Conservation (phyloP, 257 asterid species). For the Cinchona pubescens region DNA sequence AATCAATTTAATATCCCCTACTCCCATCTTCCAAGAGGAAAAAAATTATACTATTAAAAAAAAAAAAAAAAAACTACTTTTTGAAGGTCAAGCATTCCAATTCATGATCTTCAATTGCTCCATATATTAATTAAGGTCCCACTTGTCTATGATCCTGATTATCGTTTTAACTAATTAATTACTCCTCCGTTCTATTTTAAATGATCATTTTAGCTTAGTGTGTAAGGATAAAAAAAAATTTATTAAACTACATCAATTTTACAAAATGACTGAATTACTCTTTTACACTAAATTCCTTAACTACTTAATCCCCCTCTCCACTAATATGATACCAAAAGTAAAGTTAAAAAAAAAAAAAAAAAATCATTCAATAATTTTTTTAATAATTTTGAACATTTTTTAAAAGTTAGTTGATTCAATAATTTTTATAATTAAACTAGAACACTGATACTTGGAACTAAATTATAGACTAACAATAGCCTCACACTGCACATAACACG, state of each 20-base stretch:
- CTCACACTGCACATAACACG: background rate
- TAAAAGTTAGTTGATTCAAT: background rate
- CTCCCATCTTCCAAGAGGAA: background rate
- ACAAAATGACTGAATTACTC: too few relatives aligned
- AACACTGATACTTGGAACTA: background rate
- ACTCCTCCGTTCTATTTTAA: too few relatives aligned
- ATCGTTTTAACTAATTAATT: background rate
- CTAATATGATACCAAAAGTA: too few relatives aligned
- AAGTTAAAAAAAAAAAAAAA: too few relatives aligned
- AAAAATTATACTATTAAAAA: too few relatives aligned
- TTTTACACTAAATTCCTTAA: too few relatives aligned
- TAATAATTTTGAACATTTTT: too few relatives aligned
- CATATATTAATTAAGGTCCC: background rate
- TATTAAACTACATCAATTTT: too few relatives aligned
- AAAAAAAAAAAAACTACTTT: background rate
- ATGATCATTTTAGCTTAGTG: too few relatives aligned
- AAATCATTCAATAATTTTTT: too few relatives aligned
- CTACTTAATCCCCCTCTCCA: too few relatives aligned
- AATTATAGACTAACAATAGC: background rate
- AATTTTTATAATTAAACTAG: background rate
- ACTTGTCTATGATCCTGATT: background rate
- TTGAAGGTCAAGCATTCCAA: background rate
- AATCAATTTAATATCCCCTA: background rate
- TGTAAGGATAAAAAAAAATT: too few relatives aligned
- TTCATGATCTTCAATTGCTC: background rate